Base-by-base conservation (phyloP, 2,329 filamentous ascomycete genomes). In the Proliferodiscus dingleyae region DNA sequence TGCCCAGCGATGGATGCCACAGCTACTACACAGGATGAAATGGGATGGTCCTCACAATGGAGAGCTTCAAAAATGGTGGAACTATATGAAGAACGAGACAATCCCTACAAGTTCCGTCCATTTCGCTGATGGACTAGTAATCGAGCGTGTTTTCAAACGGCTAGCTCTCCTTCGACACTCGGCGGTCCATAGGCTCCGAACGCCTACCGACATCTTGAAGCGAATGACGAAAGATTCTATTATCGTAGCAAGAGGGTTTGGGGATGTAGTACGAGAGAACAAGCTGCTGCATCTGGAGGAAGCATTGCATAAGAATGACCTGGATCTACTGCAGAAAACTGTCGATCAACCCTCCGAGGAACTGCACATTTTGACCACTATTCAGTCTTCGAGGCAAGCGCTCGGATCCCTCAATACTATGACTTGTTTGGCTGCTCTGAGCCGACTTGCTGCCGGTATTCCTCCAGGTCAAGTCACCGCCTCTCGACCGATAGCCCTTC, bases 41-140 rank as follows among this genome's bases (percentile, higher is more conserved):
- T 48, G 46, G 46, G 37, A 44, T 6, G 22, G 29, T 5, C 41
- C 46, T 6, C 28, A 44, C 18, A 40, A 37, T 8, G 36, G 41
- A 3, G 46, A 48, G 24, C 37, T 48, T 3, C 44, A 26, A 26
- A 23, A 18, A 8, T 48, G 46, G 46, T 44, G 36, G 46, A 18
- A 11, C 2, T 16, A 22, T 3, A 18, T 44, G 19, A 26, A 13
- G 13, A 9, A n/a, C 19, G 10, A 32, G 4, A 7, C 5, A 2
- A 41, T 42, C 1, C 46, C 24, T 3, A 18, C 21, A 16, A 5
- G 3, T 15, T 26, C 24, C 9, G 8, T 33, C 28, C 10, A 18
- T 19, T 45, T 45, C 9, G 36, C 28, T 6, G 2, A 5, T 5
- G 19, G 5, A n/a, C 6, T 37, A 11, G n/a, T 37, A 10, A 26